These are phyloP conservation scores for Chytriomyces sp. DNA, from an alignment of 192 early-diverging fungal species.

Conservation along the genomic window DNA sequence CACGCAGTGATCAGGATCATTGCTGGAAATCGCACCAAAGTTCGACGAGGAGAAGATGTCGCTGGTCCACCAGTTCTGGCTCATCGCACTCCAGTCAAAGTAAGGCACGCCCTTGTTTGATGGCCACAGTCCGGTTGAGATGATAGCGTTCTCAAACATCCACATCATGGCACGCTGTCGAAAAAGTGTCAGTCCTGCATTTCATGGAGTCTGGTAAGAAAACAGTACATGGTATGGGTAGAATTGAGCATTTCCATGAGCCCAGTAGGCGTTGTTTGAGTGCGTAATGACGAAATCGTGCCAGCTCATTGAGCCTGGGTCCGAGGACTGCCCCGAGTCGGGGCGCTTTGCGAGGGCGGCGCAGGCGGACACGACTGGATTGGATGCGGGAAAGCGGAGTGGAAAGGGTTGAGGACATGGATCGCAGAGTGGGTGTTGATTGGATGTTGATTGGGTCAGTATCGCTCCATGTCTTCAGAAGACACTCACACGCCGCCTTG, in stretches of 20 bases:
- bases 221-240: constrained; percentile 35
- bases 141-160: constrained; percentile 17
- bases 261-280: constrained; percentile 14
- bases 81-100: constrained; percentile 26
- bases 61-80: constrained; percentile 22
- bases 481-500: background rate
- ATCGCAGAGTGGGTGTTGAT: background rate
- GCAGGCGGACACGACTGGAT: background rate
- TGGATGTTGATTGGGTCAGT: background rate
- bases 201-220: too few species aligned
- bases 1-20: constrained; percentile 9
- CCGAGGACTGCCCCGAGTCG: background rate
- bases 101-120: constrained; percentile 20
- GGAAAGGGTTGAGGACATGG: background rate
- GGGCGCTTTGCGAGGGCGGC: background rate
- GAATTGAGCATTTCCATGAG: constrained; percentile 25
- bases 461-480: too few species aligned
- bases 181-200: too few species aligned
- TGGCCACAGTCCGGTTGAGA: constrained; percentile 16
- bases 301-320: constrained; percentile 5
- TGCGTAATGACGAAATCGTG: constrained; percentile 24
- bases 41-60: constrained; percentile 14
- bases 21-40: constrained; percentile 1
- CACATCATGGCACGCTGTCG: constrained; percentile 19
- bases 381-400: too few species aligned